A percentile compares a stretch with the other conserved stretches of the same genome.
These are phyloP conservation scores for Acacia melanoxylon DNA, from an alignment of 306 rosid genomes.

Conservation along the genomic window DNA sequence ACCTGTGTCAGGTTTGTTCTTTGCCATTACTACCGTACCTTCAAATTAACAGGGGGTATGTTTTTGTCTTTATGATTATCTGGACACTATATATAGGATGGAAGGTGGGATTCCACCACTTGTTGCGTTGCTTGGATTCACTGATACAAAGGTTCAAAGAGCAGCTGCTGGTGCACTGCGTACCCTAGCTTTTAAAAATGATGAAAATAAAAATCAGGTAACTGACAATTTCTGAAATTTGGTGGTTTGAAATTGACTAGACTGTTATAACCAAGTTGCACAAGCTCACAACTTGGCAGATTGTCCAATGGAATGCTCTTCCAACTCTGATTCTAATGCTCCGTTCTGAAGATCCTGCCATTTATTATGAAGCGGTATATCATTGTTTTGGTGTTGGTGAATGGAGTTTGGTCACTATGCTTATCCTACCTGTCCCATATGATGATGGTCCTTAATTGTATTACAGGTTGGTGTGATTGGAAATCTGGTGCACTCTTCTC, in stretches of 20 bases:
- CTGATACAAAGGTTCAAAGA: conserved; percentile 88
- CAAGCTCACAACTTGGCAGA: conserved; percentile 51
- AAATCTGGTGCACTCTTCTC: conserved; percentile 93
- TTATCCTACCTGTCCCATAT: conserved; percentile 17
- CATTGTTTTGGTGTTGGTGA: neutral
- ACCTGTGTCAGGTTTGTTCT: conserved; percentile 76
- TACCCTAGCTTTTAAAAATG: conserved; percentile 82
- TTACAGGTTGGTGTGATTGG: conserved; percentile 92
- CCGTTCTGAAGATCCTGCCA: conserved; percentile 85
- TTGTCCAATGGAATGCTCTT: conserved; percentile 91
- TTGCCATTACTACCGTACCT: neutral
- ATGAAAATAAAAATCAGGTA: conserved; percentile 87
- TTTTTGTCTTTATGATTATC: conserved; percentile 20
- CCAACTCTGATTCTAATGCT: conserved; percentile 92
- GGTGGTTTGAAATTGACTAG: conserved; percentile 10
- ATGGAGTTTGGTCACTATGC: conserved; percentile 14
- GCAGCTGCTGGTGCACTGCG: conserved; percentile 94
- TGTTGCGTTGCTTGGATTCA: conserved; percentile 79
- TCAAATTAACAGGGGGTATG: neutral
- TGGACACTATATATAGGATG: conserved; percentile 50
- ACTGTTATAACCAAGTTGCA: conserved; percentile 3
- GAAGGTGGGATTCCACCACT: conserved; percentile 95
- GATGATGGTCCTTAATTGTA: conserved; percentile 27
- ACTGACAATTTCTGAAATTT: conserved; percentile 15
- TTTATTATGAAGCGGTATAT: conserved; percentile 90